These are phyloP conservation scores for Populus davidiana DNA, from an alignment of 345 rosid species.

Conservation along the genomic window DNA sequence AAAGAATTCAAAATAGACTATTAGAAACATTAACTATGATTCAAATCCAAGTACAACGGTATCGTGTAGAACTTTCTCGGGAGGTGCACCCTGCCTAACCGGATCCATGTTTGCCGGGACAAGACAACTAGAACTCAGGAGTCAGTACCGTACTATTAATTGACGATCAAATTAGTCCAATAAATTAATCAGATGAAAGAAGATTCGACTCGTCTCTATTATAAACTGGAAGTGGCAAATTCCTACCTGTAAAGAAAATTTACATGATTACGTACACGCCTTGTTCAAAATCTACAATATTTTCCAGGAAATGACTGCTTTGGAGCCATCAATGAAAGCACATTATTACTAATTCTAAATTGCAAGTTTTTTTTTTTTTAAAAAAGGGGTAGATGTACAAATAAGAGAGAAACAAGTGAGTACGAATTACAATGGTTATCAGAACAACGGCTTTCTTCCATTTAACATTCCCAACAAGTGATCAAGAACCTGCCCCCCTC, in stretches of 20 bases:
- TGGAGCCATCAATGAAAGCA: background rate
- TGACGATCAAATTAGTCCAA: background rate
- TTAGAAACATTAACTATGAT: too few species aligned
- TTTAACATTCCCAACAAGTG: constrained; percentile 80
- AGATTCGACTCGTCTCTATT: background rate
- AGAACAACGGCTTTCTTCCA: constrained; percentile 73
- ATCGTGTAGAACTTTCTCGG: too few species aligned
- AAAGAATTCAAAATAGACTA: too few species aligned
- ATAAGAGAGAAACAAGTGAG: background rate
- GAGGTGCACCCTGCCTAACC: too few species aligned
- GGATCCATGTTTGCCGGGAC: too few species aligned
- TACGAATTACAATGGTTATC: constrained; percentile 11
- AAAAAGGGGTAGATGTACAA: background rate
- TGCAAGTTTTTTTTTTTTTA: background rate
- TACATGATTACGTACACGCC: background rate
- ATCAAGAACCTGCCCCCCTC: constrained; percentile 65
- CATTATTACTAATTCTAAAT: background rate
- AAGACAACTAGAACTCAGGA: too few species aligned
- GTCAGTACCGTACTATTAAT: too few species aligned
- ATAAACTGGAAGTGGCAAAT: background rate
- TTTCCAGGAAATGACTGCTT: background rate
- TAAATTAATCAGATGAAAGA: background rate
- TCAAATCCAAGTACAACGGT: too few species aligned
- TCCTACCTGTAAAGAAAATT: background rate
- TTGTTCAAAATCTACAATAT: background rate